These are phyloP conservation scores for Mollisiaceae sp. DNA, from an alignment of 2,329 filamentous ascomycete genomes.

Conservation along the genomic window DNA sequence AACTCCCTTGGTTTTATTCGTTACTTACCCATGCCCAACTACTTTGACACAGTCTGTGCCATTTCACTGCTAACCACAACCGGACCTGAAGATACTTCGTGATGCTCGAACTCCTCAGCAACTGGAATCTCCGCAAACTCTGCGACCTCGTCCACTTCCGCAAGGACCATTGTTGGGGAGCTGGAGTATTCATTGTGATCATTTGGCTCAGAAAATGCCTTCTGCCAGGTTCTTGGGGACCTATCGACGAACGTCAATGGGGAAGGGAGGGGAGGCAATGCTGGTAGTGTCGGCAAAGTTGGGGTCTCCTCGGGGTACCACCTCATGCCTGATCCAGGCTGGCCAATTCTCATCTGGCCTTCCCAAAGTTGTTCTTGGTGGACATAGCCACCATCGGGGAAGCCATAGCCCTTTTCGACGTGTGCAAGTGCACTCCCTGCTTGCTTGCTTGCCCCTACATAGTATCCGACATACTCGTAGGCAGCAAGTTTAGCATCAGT, in stretches of 20 bases:
- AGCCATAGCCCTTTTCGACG: conserved; percentile 22
- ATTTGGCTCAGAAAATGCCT: conserved; percentile 22
- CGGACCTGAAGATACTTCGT: background rate
- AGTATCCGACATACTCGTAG: conserved; percentile 28
- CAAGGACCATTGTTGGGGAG: background rate
- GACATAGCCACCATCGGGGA: conserved; percentile 23
- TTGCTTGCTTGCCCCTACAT: background rate
- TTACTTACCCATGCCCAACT: conserved; percentile 18
- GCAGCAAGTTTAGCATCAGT: conserved; percentile 14
- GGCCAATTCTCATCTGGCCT: conserved; percentile 21
- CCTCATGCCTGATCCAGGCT: conserved; percentile 32
- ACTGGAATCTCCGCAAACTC: background rate
- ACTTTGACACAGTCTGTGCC: conserved; percentile 3
- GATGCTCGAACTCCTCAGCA: background rate
- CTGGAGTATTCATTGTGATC: background rate
- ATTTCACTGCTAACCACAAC: conserved; percentile 21
- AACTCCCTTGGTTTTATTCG: background rate
- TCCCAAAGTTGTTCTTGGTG: conserved; percentile 15
- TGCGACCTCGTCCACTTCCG: background rate
- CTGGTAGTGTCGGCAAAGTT: conserved; percentile 1
- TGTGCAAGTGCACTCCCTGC: conserved; percentile 13
- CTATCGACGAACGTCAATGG: background rate
- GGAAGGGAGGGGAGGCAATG: background rate
- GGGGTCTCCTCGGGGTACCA: conserved; percentile 27
- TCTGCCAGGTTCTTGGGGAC: conserved; percentile 13